Conservation (phyloP, 2,329 filamentous ascomycete species). For the Cladophialophora bantiana region DNA sequence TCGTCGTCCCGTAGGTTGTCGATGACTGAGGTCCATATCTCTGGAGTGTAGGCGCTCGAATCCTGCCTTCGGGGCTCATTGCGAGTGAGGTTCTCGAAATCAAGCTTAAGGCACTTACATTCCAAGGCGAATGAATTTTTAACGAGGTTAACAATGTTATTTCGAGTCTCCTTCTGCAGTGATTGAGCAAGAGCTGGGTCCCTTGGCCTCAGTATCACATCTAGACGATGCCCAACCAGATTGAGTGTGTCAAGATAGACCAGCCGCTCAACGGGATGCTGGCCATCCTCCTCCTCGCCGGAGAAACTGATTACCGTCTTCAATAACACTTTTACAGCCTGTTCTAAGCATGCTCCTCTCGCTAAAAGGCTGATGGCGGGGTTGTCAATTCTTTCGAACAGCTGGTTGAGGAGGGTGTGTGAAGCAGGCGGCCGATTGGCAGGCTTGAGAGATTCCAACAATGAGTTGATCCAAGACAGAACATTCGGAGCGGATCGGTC, state of each 20-base stretch:
- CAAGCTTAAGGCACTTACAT: slow-evolving; percentile 71
- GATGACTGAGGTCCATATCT: slow-evolving; percentile 79
- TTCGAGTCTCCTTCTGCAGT: slow-evolving; percentile 58
- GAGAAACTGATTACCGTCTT: slow-evolving; percentile 57
- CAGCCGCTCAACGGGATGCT: slow-evolving; percentile 55
- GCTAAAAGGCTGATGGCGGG: slow-evolving; percentile 50
- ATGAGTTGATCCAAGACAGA: slow-evolving; percentile 78
- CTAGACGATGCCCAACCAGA: slow-evolving; percentile 57
- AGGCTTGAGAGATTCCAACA: slow-evolving; percentile 77
- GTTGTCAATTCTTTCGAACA: slow-evolving; percentile 67
- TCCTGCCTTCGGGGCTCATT: slow-evolving; percentile 70
- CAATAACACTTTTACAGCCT: slow-evolving; percentile 54
- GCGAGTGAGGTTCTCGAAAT: slow-evolving; percentile 70
- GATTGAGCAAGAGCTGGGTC: slow-evolving; percentile 54
- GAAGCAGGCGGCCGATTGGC: slow-evolving; percentile 81
- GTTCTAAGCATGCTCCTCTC: slow-evolving; percentile 55
- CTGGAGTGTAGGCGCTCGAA: slow-evolving; percentile 72
- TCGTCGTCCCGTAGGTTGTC: slow-evolving; percentile 71
- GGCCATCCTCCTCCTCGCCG: slow-evolving; percentile 51
- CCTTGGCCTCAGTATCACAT: slow-evolving; percentile 62
- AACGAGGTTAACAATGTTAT: slow-evolving; percentile 68
- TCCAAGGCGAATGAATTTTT: slow-evolving; percentile 73
- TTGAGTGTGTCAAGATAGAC: slow-evolving; percentile 58
- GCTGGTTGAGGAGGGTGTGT: slow-evolving; percentile 75
- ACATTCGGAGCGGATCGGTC: slow-evolving; percentile 52